A percentile compares a stretch with the other conserved stretches of the same genome.
Evolutionary conservation across 306 rosid species (phyloP).

Genomic region (Cotoneaster glaucophyllus): DNA sequence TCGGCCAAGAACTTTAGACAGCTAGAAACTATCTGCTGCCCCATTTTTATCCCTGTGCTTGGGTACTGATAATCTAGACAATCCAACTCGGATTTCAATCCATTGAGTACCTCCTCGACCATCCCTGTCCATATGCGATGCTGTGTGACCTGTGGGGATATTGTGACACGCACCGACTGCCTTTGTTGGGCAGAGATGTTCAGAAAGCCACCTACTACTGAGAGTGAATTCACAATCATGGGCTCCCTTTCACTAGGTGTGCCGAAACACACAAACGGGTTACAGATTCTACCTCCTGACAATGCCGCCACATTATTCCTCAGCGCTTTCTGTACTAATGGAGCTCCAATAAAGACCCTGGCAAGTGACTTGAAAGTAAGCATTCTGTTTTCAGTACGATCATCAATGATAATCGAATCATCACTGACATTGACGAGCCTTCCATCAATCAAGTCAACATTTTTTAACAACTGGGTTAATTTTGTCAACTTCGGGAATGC

Average conservation of each 20-base stretch:
- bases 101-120: slow-evolving; percentile 49
- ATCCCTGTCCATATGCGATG: slow-evolving; percentile 63
- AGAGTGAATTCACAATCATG: slow-evolving; percentile 51
- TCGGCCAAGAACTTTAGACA: slow-evolving; percentile 58
- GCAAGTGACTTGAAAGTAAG: slow-evolving; percentile 55
- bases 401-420: slow-evolving; percentile 45
- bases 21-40: slow-evolving; percentile 59
- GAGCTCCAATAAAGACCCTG: slow-evolving; percentile 58
- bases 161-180: slow-evolving; percentile 53
- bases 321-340: slow-evolving; percentile 35
- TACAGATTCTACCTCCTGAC: slow-evolving; percentile 7
- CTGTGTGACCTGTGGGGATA: slow-evolving; percentile 63
- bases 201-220: slow-evolving; percentile 55
- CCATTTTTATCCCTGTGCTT: slow-evolving; percentile 37
- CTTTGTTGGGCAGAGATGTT: slow-evolving; percentile 72
- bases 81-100: slow-evolving; percentile 55
- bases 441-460: slow-evolving; percentile 58
- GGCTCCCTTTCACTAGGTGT: slow-evolving; percentile 58
- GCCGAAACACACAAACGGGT: slow-evolving; percentile 40
- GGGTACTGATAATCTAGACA: slow-evolving; percentile 24
- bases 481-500: slow-evolving; percentile 38
- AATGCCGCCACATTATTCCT: slow-evolving; percentile 17
- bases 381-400: slow-evolving; percentile 41
- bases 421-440: slow-evolving; percentile 46
- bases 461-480: slow-evolving; percentile 35